Conservation (phyloP, 345 rosid genomes). For the Luvunga scandens region DNA sequence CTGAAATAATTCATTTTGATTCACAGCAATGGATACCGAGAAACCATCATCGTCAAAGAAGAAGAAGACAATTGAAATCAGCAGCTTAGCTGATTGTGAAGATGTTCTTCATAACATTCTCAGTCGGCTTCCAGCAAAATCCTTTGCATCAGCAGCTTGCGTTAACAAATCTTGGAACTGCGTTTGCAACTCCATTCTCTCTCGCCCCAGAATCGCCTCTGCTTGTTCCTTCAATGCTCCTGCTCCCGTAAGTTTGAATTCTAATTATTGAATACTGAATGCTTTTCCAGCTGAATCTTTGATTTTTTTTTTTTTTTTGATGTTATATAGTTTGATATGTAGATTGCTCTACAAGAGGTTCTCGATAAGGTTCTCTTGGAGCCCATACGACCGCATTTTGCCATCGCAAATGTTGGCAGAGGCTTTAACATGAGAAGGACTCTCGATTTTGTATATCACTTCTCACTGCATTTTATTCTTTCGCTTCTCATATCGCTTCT, state of each 20-base stretch:
- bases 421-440: slow-evolving; percentile 4
- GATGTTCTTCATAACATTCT: slow-evolving; percentile 33
- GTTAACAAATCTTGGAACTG: slow-evolving; percentile 42
- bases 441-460: slow-evolving; percentile 33
- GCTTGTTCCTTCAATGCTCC: slow-evolving; percentile 37
- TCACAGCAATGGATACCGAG: not conserved
- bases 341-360: slow-evolving; percentile 49
- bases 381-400: slow-evolving; percentile 70
- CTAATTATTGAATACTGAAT: not conserved
- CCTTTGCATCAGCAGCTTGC: slow-evolving; percentile 45
- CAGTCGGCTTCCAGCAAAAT: slow-evolving; percentile 32
- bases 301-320: not conserved
- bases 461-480: not conserved
- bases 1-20: too few relatives aligned
- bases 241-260: slow-evolving; percentile 20
- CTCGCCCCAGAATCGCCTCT: slow-evolving; percentile 42
- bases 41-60: slow-evolving; percentile 2
- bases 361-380: slow-evolving; percentile 44
- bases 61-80: not conserved
- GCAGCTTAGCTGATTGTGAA: slow-evolving; percentile 9
- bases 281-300: not conserved
- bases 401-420: slow-evolving; percentile 36
- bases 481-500: slow-evolving; percentile 14
- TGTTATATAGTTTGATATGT: slow-evolving; percentile 6
- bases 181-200: slow-evolving; percentile 28